A percentile compares a stretch with the other conserved stretches of the same genome.
Evolutionary conservation across 176 grass and related monocot genomes (phyloP).

Genomic region (Rhynchospora breviuscula): DNA sequence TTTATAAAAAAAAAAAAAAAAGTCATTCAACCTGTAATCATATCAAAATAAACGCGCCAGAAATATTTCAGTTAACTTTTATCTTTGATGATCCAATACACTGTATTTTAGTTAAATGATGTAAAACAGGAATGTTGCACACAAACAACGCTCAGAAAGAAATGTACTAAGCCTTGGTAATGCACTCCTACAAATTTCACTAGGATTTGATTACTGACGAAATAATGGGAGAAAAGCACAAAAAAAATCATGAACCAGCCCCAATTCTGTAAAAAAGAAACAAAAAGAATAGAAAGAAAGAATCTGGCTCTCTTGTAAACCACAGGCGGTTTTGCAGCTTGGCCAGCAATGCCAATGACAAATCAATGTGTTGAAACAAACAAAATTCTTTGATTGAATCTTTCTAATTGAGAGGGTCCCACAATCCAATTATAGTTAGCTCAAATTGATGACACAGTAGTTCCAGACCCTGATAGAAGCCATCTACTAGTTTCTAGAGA

Average conservation of each 20-base stretch:
- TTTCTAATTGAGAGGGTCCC: background rate
- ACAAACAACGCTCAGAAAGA: background rate
- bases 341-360: background rate
- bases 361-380: background rate
- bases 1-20: too few species aligned
- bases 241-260: background rate
- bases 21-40: too few species aligned
- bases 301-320: background rate
- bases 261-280: background rate
- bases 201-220: background rate
- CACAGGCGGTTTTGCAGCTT: background rate
- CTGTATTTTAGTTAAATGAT: background rate
- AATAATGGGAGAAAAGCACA: background rate
- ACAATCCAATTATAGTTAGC: background rate
- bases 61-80: background rate
- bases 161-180: background rate
- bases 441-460: background rate
- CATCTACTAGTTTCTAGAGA: background rate
- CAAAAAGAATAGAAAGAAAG: background rate
- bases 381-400: background rate
- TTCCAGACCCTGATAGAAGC: conserved; percentile 9
- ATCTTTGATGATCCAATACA: background rate
- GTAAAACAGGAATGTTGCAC: background rate
- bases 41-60: too few species aligned
- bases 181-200: background rate